Conservation (phyloP, 257 asterid genomes). For the Penstemon newberryi region DNA sequence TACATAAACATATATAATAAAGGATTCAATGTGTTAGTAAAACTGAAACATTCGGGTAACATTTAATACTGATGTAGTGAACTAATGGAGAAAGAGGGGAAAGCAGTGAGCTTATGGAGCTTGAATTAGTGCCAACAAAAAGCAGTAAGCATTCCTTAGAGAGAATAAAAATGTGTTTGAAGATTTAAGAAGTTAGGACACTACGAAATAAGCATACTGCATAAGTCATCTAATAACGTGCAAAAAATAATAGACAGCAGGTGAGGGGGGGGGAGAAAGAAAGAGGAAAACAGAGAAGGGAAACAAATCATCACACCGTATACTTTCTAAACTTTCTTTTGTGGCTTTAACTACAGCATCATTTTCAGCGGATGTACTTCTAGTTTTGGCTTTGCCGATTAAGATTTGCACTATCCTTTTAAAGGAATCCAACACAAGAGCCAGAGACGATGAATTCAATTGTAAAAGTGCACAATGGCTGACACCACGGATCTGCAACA, state of each 20-base stretch:
- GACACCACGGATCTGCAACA: conserved; percentile 60
- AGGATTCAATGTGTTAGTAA: conserved; percentile 16
- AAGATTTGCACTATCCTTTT: conserved; percentile 47
- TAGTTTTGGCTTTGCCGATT: conserved; percentile 40
- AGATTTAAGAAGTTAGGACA: conserved; percentile 7
- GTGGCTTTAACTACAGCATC: conserved; percentile 49
- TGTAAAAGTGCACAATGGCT: conserved; percentile 43
- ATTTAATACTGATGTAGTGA: too few species aligned
- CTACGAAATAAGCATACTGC: conserved; percentile 1
- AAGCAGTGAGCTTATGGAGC: conserved; percentile 9
- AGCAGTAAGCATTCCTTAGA: conserved; percentile 23
- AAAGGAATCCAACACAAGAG: conserved; percentile 51
- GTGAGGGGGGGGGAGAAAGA: conserved; percentile 11
- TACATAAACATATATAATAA: conserved; percentile 12
- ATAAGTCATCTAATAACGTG: conserved; percentile 22
- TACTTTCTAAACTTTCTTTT: conserved; percentile 62
- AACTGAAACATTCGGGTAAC: neutral
- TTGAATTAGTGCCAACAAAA: conserved; percentile 18
- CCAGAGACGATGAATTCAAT: conserved; percentile 60
- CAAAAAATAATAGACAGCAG: conserved; percentile 12
- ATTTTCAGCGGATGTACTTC: conserved; percentile 33
- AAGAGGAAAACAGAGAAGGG: neutral
- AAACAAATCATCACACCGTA: conserved; percentile 49
- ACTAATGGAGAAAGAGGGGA: neutral
- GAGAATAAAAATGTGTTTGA: neutral